These are phyloP conservation scores for Pleurotus pulmonarius DNA, from an alignment of 768 basidiomycete genomes.

Conservation along the genomic window DNA sequence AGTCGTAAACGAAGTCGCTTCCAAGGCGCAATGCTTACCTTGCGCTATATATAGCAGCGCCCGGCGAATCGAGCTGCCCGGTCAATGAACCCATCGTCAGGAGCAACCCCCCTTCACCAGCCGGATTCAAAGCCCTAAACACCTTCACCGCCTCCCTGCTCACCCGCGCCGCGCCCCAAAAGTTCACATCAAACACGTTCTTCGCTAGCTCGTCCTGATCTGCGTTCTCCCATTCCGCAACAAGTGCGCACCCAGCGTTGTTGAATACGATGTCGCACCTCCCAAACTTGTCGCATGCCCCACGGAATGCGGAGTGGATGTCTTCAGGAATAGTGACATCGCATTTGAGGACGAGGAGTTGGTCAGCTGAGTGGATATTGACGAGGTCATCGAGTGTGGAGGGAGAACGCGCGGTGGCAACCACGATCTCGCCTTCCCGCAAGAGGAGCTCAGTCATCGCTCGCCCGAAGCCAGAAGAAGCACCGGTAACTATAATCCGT, in stretches of 20 bases:
- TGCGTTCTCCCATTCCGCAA: conserved; percentile 20
- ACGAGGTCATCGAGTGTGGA: conserved; percentile 24
- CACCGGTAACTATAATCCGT: conserved; percentile 6
- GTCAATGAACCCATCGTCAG: conserved; percentile 24
- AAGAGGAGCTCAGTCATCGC: conserved; percentile 28
- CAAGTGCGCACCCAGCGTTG: conserved; percentile 11
- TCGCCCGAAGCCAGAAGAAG: conserved; percentile 31
- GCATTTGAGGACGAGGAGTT: conserved; percentile 29
- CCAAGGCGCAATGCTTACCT: not conserved
- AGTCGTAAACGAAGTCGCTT: not conserved
- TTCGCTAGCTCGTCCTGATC: conserved; percentile 14
- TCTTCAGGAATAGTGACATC: conserved; percentile 29
- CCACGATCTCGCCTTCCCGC: conserved; percentile 31
- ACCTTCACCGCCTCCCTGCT: conserved; percentile 25
- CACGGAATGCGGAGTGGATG: conserved; percentile 10
- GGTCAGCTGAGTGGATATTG: conserved; percentile 20
- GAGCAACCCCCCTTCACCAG: conserved; percentile 30
- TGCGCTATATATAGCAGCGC: conserved; percentile 20
- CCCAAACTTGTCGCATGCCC: conserved; percentile 10
- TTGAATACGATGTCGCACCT: conserved; percentile 16
- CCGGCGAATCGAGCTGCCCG: conserved; percentile 13
- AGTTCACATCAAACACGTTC: conserved; percentile 23
- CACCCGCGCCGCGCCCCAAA: conserved; percentile 27
- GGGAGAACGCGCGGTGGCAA: conserved; percentile 35
- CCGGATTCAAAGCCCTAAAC: conserved; percentile 33